Conservation (phyloP, 345 rosid species). For the Salix koriyanagi region DNA sequence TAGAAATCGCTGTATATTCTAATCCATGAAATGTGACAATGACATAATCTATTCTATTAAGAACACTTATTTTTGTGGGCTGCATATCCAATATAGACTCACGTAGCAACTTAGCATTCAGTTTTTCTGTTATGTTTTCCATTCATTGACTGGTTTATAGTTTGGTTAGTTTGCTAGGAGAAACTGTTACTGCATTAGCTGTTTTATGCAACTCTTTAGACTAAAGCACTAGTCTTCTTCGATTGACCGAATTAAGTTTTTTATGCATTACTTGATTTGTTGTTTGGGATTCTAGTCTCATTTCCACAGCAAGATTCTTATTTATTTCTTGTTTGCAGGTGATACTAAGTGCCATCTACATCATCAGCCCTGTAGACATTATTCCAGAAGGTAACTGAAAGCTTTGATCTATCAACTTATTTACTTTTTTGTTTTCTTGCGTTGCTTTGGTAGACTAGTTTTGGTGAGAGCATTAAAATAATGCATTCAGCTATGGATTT, state of each 20-base stretch:
- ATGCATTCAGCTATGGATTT: neutral
- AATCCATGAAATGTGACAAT: neutral
- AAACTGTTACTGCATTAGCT: neutral
- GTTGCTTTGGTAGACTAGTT: neutral
- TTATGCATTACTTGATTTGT: neutral
- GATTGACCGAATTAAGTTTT: neutral
- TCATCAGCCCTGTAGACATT: constrained; percentile 83
- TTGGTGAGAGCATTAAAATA: neutral
- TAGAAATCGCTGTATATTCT: neutral
- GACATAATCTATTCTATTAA: neutral
- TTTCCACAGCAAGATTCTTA: neutral
- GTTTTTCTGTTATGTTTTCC: neutral
- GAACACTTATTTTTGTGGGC: neutral
- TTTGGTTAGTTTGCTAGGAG: neutral
- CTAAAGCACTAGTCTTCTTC: neutral
- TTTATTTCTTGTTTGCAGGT: constrained; percentile 38
- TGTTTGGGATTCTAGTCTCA: neutral
- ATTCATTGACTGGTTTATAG: neutral
- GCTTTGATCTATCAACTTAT: neutral
- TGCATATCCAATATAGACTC: neutral
- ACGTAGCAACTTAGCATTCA: neutral
- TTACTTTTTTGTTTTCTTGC: neutral
- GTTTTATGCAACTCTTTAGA: neutral
- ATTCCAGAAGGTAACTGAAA: constrained; percentile 76
- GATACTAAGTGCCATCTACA: constrained; percentile 56